Conservation (phyloP, 2,329 filamentous ascomycete genomes). For the Penicillium thymicola region DNA sequence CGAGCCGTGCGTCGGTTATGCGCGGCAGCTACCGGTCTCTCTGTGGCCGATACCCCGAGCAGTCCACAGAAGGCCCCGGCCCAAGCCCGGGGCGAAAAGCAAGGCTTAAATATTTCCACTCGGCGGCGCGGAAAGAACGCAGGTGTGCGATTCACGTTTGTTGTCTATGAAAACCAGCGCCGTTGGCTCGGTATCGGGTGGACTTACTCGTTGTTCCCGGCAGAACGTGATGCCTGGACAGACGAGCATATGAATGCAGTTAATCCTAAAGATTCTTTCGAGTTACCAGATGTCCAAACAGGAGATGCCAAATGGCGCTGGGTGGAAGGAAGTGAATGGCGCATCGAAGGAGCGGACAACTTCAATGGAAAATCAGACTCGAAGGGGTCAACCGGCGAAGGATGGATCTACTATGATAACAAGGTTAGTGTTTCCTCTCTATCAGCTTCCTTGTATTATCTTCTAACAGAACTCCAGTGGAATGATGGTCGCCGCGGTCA, state of each 20-base stretch:
- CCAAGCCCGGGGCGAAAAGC: constrained; percentile 46
- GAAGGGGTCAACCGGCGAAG: constrained; percentile 57
- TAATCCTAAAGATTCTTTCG: constrained; percentile 69
- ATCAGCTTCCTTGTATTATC: background rate
- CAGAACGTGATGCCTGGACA: constrained; percentile 88
- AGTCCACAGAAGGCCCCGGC: constrained; percentile 34
- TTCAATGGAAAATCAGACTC: constrained; percentile 36
- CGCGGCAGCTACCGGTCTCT: constrained; percentile 73
- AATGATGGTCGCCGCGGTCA: constrained; percentile 76
- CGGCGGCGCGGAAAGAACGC: constrained; percentile 53
- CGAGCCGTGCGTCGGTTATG: constrained; percentile 66
- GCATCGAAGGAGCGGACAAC: constrained; percentile 65
- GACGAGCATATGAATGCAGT: constrained; percentile 89
- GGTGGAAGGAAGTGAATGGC: constrained; percentile 83
- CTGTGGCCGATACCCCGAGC: constrained; percentile 50
- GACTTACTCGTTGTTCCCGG: constrained; percentile 86
- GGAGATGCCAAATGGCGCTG: constrained; percentile 69
- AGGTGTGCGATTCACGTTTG: constrained; percentile 93
- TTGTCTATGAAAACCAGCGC: constrained; percentile 92
- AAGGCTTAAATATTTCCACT: constrained; percentile 48
- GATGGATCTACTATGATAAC: constrained; percentile 98
- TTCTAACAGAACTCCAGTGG: constrained; percentile 59
- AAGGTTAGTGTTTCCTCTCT: constrained; percentile 58
- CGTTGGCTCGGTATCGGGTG: constrained; percentile 93
- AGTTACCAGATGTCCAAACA: constrained; percentile 64